These are phyloP conservation scores for Psilocybe mexicana DNA, from an alignment of 1,284 basidiomycete genomes.

Conservation along the genomic window DNA sequence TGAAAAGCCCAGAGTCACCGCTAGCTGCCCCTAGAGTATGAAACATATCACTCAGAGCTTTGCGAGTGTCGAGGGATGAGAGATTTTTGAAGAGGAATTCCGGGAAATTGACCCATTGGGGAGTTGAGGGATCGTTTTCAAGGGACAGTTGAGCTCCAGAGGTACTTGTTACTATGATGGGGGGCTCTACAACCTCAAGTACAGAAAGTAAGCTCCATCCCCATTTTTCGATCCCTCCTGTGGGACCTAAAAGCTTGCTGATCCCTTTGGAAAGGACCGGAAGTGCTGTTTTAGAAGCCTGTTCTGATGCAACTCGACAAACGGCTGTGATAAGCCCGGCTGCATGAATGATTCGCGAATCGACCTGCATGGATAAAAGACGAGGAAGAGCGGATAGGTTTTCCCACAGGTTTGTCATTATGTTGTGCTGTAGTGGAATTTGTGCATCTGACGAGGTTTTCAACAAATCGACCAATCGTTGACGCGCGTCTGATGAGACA, in stretches of 20 bases:
- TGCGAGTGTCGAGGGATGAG: constrained; percentile 54
- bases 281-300: constrained; percentile 26
- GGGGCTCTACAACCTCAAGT: constrained; percentile 66
- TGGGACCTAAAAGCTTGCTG: constrained; percentile 73
- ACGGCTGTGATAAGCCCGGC: constrained; percentile 71
- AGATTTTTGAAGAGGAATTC: constrained; percentile 62
- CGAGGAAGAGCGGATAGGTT: constrained; percentile 77
- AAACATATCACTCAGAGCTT: constrained; percentile 70
- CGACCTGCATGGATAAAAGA: constrained; percentile 66
- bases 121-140: constrained; percentile 44
- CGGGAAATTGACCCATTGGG: constrained; percentile 52
- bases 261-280: constrained; percentile 55
- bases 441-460: constrained; percentile 40
- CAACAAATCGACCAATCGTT: constrained; percentile 50
- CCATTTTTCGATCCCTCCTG: constrained; percentile 87
- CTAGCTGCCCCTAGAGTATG: constrained; percentile 68
- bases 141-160: constrained; percentile 58
- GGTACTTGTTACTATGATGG: constrained; percentile 46
- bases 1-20: constrained; percentile 67
- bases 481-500: constrained; percentile 53
- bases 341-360: constrained; percentile 68
- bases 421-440: constrained; percentile 49
- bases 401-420: constrained; percentile 58
- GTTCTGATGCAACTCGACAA: constrained; percentile 49
- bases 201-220: constrained; percentile 80